A percentile compares a stretch with the other conserved stretches of the same genome.
These are phyloP conservation scores for Termitomyces heimii DNA, from an alignment of 768 basidiomycete genomes.

Conservation along the genomic window DNA sequence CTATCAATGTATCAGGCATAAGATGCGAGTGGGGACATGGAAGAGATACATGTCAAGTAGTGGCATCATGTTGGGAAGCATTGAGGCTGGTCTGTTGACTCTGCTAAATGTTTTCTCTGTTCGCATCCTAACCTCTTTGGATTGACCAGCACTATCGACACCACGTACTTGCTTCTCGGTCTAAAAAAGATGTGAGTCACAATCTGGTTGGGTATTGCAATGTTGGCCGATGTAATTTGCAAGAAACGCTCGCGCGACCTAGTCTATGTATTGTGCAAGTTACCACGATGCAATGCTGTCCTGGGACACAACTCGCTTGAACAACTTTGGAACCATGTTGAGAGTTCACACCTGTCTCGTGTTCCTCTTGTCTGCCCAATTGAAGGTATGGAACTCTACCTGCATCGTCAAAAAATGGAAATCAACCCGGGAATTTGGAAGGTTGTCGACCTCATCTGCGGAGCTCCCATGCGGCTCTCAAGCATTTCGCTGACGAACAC, in stretches of 20 bases:
- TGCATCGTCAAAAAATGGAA: background rate
- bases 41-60: constrained; percentile 11
- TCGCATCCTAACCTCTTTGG: background rate
- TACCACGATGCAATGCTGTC: constrained; percentile 12
- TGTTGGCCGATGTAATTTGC: background rate
- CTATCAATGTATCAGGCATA: constrained; percentile 5
- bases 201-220: background rate
- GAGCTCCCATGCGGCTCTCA: constrained; percentile 1
- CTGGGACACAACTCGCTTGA: constrained; percentile 6
- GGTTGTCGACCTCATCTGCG: constrained; percentile 7
- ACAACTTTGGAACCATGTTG: constrained; percentile 12
- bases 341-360: constrained; percentile 16
- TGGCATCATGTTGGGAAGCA: constrained; percentile 13
- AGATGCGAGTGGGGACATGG: constrained; percentile 17
- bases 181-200: constrained; percentile 12
- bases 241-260: background rate
- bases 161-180: constrained; percentile 4
- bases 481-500: constrained; percentile 15
- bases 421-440: background rate
- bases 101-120: background rate
- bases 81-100: constrained; percentile 14
- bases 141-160: constrained; percentile 4
- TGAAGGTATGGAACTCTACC: constrained; percentile 7
- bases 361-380: constrained; percentile 12
- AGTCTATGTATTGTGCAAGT: constrained; percentile 3